Percentiles rank a stretch among this genome's conserved stretches.
These are phyloP conservation scores for Solanum piurae DNA, from an alignment of 257 asterid genomes.

Conservation along the genomic window DNA sequence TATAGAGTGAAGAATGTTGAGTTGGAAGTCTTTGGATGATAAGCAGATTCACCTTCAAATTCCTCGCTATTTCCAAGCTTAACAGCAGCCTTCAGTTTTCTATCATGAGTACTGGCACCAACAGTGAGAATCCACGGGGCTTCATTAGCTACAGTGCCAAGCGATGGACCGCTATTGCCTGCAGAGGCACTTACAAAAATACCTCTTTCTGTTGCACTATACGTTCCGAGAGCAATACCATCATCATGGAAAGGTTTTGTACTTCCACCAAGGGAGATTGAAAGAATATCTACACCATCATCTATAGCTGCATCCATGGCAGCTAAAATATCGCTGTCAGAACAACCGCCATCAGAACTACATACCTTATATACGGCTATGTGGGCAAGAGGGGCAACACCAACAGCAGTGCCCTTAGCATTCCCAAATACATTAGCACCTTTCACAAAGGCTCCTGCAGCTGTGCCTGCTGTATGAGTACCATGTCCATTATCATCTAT, in stretches of 20 bases:
- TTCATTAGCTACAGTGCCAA: neutral
- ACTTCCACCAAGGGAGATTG: constrained; percentile 21
- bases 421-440: constrained; percentile 37
- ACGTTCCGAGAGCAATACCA: constrained; percentile 23
- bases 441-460: constrained; percentile 42
- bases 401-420: constrained; percentile 42
- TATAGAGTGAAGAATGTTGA: constrained; percentile 15
- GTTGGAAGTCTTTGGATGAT: constrained; percentile 20
- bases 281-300: constrained; percentile 31
- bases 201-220: constrained; percentile 30
- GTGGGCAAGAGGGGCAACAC: constrained; percentile 52
- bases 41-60: constrained; percentile 22
- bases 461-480: constrained; percentile 39
- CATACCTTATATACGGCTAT: constrained; percentile 43
- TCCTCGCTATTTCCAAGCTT: constrained; percentile 16
- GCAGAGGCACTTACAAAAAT: constrained; percentile 39
- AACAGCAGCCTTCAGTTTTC: constrained; percentile 19
- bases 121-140: constrained; percentile 52
- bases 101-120: constrained; percentile 36
- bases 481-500: constrained; percentile 37
- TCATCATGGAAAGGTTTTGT: neutral
- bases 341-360: neutral
- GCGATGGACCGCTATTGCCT: constrained; percentile 20
- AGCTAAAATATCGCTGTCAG: constrained; percentile 23
- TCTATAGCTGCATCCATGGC: constrained; percentile 41